Evolutionary conservation across 169 alveolate genomes (phyloP), one percentile per base, ranked within the genome.

Genomic region (Plasmodium reichenowi): DNA sequence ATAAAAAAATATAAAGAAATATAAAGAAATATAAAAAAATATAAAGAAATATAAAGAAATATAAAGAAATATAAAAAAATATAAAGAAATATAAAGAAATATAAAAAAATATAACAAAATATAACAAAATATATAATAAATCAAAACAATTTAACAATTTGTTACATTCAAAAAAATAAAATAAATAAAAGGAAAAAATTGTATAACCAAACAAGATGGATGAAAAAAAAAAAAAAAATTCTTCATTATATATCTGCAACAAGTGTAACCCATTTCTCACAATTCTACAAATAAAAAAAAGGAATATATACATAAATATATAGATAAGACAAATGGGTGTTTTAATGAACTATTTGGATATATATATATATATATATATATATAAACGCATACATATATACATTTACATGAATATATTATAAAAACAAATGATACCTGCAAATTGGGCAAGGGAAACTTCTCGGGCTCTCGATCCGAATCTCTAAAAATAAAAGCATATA

Each of bases 251-350:
- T 7, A 22, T 80, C 90, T 54, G 67, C 90, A 7, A 68, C 90
- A 45, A 80, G 68, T 10, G 17, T 38, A 43, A 80, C 71, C 90
- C 90, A 80, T 59, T 80, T 67, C 29, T 80, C 85, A 60, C 90
- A 80, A 71, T 80, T 80, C 90, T 80, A 6, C 56, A 20, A 58
- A 73, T 15, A 9, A 13, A 67, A n/a, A 13, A 67, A 24, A 10
- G 58, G 12, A 17, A 32, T 24, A 24, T 1, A 67, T 12, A 7
- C 13, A 26, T 26, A 67, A 0, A 26, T 17, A 67, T 0, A 67
- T 13, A 15, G 22, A 24, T 12, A 56, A 15, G 24, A 9, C 4
- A 38, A 54, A 24, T 20, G 32, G 6, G 24, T 60, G 9, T 60
- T 17, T 17, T 17, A 15, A 26, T 26, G 32, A 0, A 15, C 2